Evolutionary conservation across 768 basidiomycete genomes (phyloP), one percentile per base, ranked within the genome.

Genomic region (Phanerochaete carnosa): DNA sequence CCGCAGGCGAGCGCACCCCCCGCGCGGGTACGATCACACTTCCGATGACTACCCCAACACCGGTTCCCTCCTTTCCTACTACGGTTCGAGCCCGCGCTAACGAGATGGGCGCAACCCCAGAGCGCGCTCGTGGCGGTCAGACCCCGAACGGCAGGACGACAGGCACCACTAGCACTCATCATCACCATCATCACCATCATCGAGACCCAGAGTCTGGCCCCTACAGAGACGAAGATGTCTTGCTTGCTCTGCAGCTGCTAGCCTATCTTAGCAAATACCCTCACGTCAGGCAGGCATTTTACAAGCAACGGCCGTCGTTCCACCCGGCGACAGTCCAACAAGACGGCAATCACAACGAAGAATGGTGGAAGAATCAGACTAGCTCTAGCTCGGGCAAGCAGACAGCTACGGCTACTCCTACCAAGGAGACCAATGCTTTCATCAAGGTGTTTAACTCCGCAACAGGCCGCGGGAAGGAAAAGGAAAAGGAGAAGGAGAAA

Each of bases 191-290:
- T 61, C 71, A 74, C 55, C 72, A 78, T 61, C 68, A 75, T 45
- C 72, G 73, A 49, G 75, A 78, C 26, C 11, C 59, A 1, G 80
- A 80, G 25, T 67, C 74, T 0, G 89, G 90, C 0, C 91, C 90
- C 0, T 97, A 95, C 74, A 84, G 93, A 28, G 95, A 98, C 70
- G 96, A 99, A 68, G 95, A 97, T 63, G 93, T 98, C 0, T 78
- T 98, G 1, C 83, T 95, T 9, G 86, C 89, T 22, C 76, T 99
- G 13, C 96, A 99, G 72, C 86, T 98, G 1, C 82, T 99, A 1
- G 97, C 97, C 2, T 98, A 99, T 70, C 80, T 98, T 19, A 94
- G 90, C 76, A 98, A 99, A 74, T 98, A 99, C 71, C 95, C 97
- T 0, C 96, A 98, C 72, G 96, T 98, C 3, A 81, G 97, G 11